Percentiles rank a stretch among this genome's conserved stretches.
Evolutionary conservation across 768 basidiomycete species (phyloP).

Genomic region (Lyophyllum semitale): DNA sequence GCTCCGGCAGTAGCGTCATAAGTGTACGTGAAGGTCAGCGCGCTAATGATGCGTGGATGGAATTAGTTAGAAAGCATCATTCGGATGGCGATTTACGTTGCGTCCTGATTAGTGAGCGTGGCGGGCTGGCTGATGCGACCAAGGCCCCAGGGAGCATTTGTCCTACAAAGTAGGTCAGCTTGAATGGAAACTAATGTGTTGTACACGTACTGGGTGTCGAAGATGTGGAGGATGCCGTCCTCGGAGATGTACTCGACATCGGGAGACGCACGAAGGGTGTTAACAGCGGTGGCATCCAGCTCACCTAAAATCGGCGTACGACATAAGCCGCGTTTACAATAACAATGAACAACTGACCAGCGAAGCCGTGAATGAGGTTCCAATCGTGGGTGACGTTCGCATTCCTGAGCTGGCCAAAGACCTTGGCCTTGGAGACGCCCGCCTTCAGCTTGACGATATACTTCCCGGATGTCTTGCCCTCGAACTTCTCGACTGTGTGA

Average conservation of each 20-base stretch:
- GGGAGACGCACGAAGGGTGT: no score
- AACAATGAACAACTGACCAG: conserved; percentile 21
- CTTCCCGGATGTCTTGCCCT: no score
- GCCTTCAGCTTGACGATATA: no score
- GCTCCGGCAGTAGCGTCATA: conserved; percentile 15
- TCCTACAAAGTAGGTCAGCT: conserved; percentile 10
- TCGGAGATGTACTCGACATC: no score
- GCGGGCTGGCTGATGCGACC: no score
- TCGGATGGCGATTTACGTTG: not conserved
- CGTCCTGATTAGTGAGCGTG: conserved; percentile 16
- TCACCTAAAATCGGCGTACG: not conserved
- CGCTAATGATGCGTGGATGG: not conserved
- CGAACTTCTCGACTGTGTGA: no score
- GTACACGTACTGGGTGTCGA: no score
- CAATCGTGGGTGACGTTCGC: conserved; percentile 21
- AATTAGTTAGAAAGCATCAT: not conserved
- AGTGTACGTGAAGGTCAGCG: conserved; percentile 16
- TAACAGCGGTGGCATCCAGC: conserved; percentile 9
- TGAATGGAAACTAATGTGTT: conserved; percentile 5
- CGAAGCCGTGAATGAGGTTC: conserved; percentile 31
- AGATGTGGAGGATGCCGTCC: no score
- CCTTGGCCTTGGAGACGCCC: conserved; percentile 21
- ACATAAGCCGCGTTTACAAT: not conserved
- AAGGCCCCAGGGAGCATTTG: no score
- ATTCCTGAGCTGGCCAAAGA: conserved; percentile 11